Evolutionary conservation across 176 grass and related monocot species (phyloP).

Genomic region (Hordeum vulgare): DNA sequence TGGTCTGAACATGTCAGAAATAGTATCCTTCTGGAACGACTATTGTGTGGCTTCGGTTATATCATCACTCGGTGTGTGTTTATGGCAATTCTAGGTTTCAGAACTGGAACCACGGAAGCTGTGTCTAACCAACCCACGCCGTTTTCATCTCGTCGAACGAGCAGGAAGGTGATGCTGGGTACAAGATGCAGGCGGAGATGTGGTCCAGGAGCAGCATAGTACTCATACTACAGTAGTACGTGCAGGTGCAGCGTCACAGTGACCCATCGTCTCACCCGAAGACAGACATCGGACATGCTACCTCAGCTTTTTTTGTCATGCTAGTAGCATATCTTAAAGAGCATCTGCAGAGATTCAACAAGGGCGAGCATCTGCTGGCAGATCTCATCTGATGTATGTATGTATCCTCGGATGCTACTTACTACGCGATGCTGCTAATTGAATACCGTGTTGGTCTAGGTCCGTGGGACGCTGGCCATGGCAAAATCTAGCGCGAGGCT

Average conservation of each 20-base stretch:
- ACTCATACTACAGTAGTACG: not conserved
- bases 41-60: not conserved
- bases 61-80: not conserved
- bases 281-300: not conserved
- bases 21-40: too few species aligned
- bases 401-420: slow-evolving; percentile 8
- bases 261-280: not conserved
- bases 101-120: not conserved
- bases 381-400: not conserved
- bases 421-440: not conserved
- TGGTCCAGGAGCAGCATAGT: not conserved
- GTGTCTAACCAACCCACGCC: not conserved
- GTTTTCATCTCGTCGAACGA: not conserved
- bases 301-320: not conserved
- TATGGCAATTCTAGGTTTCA: not conserved
- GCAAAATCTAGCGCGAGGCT: not conserved
- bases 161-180: not conserved
- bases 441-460: not conserved
- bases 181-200: not conserved
- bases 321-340: not conserved
- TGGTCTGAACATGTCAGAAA: not conserved
- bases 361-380: not conserved
- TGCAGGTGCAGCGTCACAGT: not conserved
- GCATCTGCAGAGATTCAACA: too few species aligned
- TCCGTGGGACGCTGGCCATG: not conserved